phyloP scores from a whole-genome alignment of 768 basidiomycete species.

The Auricularia heimuer region DNA sequence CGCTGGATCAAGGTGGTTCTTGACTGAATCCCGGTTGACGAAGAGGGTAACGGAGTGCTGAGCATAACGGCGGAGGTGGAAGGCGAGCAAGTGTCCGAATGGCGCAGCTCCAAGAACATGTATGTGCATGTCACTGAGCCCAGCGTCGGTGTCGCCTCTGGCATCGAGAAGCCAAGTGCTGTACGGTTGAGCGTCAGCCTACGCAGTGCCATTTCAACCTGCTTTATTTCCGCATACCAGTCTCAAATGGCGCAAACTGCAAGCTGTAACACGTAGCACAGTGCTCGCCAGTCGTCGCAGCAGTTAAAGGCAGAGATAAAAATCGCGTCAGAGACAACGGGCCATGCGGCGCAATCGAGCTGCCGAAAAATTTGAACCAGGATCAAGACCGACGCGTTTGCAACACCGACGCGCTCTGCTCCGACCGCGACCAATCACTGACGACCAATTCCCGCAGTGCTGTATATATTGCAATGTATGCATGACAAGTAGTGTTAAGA shows the following conservation, averaged over 20 bases:
- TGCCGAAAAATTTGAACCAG: conserved; percentile 7
- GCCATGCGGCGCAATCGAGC: background rate
- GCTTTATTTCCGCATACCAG: background rate
- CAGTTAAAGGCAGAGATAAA: too few species aligned
- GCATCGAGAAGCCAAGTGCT: conserved; percentile 2
- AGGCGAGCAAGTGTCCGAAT: conserved; percentile 72
- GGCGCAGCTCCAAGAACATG: conserved; percentile 75
- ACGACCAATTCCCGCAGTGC: conserved; percentile 18
- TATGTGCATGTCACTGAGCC: conserved; percentile 43
- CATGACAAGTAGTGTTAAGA: background rate
- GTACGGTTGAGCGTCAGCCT: background rate
- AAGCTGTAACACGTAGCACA: background rate
- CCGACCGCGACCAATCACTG: conserved; percentile 19
- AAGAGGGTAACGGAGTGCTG: conserved; percentile 58
- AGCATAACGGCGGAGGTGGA: conserved; percentile 57
- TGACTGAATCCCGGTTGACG: conserved; percentile 38
- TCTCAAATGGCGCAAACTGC: background rate
- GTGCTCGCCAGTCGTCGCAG: background rate
- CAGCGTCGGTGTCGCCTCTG: background rate
- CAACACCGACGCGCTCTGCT: conserved; percentile 22
- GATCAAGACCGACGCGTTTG: conserved; percentile 32
- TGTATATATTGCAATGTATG: too few species aligned
- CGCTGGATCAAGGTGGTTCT: conserved; percentile 18
- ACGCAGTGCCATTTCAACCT: background rate
- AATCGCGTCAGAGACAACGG: too few species aligned